These are phyloP conservation scores for Botrytis hyacinthi DNA, from an alignment of 2,329 filamentous ascomycete species.

Conservation along the genomic window DNA sequence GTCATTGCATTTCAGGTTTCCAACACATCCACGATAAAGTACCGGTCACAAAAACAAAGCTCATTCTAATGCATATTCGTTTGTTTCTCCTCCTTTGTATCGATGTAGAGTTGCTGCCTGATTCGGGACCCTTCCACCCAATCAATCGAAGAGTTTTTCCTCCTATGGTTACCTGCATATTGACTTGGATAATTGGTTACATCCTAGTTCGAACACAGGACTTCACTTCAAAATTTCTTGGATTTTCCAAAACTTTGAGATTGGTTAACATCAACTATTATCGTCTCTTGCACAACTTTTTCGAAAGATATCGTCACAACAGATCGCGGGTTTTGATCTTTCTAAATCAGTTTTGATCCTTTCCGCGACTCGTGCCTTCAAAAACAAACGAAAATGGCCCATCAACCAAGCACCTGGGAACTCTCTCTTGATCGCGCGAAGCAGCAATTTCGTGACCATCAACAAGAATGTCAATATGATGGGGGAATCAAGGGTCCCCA, in stretches of 20 bases:
- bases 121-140: background rate
- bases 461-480: background rate
- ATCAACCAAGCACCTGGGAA: background rate
- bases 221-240: background rate
- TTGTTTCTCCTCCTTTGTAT: background rate
- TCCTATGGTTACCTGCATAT: background rate
- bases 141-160: background rate
- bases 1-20: background rate
- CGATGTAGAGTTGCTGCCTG: background rate
- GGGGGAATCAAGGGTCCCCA: fast-evolving
- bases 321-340: background rate
- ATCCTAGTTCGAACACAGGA: background rate
- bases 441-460: background rate
- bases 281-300: background rate
- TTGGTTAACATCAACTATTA: background rate
- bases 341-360: background rate
- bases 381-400: background rate
- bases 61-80: background rate
- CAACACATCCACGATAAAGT: too few relatives aligned
- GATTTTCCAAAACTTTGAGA: background rate
- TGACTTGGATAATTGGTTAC: background rate
- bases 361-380: background rate
- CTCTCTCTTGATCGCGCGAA: background rate
- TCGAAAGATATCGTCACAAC: background rate
- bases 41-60: background rate